Evolutionary conservation across 805 yeast species (phyloP).

Genomic region (Brettanomyces custersianus): DNA sequence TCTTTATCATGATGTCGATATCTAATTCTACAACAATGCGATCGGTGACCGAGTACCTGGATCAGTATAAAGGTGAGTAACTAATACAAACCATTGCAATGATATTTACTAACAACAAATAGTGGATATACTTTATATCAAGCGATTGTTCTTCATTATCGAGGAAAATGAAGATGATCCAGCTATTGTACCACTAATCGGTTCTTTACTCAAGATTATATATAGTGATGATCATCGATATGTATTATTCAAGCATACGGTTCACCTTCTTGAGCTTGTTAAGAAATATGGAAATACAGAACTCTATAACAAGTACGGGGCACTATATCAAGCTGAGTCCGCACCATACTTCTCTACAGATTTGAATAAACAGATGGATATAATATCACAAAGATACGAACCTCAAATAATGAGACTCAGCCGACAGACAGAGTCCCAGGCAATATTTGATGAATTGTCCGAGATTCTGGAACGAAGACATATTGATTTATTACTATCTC

Average conservation of each 20-base stretch:
- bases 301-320: background rate
- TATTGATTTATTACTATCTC: slow-evolving; percentile 11
- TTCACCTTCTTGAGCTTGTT: slow-evolving; percentile 7
- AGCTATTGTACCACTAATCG: slow-evolving; percentile 2
- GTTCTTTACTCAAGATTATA: slow-evolving; percentile 10
- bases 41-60: no score
- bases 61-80: slow-evolving; percentile 1
- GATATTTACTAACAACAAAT: no score
- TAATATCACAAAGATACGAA: slow-evolving; percentile 1
- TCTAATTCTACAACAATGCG: no score
- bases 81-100: background rate
- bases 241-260: slow-evolving; percentile 10
- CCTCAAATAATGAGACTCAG: background rate
- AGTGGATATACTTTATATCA: slow-evolving; percentile 14
- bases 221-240: slow-evolving; percentile 8
- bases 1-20: background rate
- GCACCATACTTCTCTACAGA: slow-evolving; percentile 1
- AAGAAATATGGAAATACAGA: background rate
- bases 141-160: slow-evolving; percentile 13
- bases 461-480: slow-evolving; percentile 7
- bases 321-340: slow-evolving; percentile 2
- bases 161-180: slow-evolving; percentile 7
- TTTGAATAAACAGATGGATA: slow-evolving; percentile 1
- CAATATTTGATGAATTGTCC: slow-evolving; percentile 7
- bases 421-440: background rate